Evolutionary conservation across 257 asterid genomes (phyloP).

Genomic region (Petunia secreta): DNA sequence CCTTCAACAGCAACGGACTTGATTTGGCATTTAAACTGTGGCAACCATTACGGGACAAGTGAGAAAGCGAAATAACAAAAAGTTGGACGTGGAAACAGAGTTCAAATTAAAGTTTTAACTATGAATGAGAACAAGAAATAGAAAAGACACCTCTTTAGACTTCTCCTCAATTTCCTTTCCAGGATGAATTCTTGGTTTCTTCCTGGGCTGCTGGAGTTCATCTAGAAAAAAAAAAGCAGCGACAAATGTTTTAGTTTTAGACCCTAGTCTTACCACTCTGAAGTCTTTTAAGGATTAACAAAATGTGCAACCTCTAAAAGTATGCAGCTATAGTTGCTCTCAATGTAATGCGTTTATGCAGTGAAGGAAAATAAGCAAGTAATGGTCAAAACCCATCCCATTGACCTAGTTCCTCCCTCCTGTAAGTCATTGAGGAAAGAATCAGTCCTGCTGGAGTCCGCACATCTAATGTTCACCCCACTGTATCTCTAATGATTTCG

Average conservation of each 20-base stretch:
- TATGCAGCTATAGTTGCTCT: slow-evolving; percentile 14
- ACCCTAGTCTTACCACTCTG: not conserved
- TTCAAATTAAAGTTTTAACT: not conserved
- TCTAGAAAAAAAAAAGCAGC: slow-evolving; percentile 42
- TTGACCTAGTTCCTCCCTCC: slow-evolving; percentile 24
- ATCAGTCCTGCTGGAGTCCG: not conserved
- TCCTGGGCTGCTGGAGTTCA: slow-evolving; percentile 60
- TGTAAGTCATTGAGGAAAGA: not conserved
- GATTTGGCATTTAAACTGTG: slow-evolving; percentile 63
- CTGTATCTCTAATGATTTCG: not conserved
- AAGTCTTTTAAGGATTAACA: not conserved
- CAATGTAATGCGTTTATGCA: not conserved
- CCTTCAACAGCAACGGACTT: slow-evolving; percentile 72
- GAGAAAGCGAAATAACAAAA: not conserved
- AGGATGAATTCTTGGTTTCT: slow-evolving; percentile 71
- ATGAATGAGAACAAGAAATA: not conserved
- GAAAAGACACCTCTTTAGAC: slow-evolving; percentile 57
- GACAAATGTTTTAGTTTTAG: not conserved
- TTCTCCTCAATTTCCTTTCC: slow-evolving; percentile 67
- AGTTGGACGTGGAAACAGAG: not conserved
- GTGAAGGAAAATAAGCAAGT: not conserved
- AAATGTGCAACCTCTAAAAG: not conserved
- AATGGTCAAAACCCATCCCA: not conserved
- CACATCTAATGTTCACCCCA: not conserved
- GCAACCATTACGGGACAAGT: not conserved